Evolutionary conservation across 345 rosid genomes (phyloP).

Genomic region (Euphorbia tirucalli): DNA sequence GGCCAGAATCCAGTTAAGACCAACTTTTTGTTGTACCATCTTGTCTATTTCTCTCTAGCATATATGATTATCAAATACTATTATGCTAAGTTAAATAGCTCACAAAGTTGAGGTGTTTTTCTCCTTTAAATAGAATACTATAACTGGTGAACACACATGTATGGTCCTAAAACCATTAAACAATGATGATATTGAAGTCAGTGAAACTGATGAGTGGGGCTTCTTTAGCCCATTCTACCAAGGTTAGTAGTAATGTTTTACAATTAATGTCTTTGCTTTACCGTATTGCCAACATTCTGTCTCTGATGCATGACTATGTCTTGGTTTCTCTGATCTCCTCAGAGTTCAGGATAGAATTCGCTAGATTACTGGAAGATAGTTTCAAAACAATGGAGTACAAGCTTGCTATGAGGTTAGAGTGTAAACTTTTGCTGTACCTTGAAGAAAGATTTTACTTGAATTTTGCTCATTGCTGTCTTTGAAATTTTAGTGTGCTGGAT

Average conservation of each 20-base stretch:
- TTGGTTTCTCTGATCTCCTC: constrained; percentile 20
- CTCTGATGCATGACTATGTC: constrained; percentile 13
- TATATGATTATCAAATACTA: neutral
- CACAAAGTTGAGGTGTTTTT: neutral
- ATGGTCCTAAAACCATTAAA: constrained; percentile 82
- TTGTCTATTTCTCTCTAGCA: neutral
- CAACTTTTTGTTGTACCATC: constrained; percentile 8
- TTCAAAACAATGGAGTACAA: constrained; percentile 78
- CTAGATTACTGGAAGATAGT: constrained; percentile 47
- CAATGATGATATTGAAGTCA: constrained; percentile 58
- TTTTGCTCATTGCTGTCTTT: constrained; percentile 23
- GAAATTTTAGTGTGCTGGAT: constrained; percentile 63
- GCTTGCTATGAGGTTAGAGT: constrained; percentile 83
- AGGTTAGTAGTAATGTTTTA: constrained; percentile 43
- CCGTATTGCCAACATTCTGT: neutral
- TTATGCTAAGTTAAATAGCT: neutral
- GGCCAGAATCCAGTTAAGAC: constrained; percentile 84
- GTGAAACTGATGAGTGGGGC: constrained; percentile 71
- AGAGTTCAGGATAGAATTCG: constrained; percentile 78
- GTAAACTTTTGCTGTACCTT: constrained; percentile 18
- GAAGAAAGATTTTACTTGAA: constrained; percentile 8
- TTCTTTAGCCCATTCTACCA: constrained; percentile 85
- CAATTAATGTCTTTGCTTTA: neutral
- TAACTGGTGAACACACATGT: constrained; percentile 92
- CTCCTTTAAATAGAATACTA: constrained; percentile 51